phyloP scores from a whole-genome alignment of 768 basidiomycete genomes.

The Leccinum ochraceum region DNA sequence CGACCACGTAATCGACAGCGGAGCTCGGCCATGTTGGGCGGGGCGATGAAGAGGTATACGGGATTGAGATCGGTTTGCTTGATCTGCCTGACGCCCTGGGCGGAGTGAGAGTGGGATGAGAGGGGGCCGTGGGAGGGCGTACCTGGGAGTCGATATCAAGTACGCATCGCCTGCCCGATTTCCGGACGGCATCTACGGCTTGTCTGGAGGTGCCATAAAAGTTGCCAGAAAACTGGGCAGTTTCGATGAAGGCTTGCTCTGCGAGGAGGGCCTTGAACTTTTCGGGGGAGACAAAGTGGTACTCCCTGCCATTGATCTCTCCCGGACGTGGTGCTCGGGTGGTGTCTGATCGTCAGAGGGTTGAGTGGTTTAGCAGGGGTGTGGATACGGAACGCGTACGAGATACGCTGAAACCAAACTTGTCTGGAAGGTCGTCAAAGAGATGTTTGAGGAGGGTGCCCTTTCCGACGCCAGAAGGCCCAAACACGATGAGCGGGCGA shows the following conservation, averaged over 20 bases:
- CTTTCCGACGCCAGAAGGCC: slow-evolving; percentile 94
- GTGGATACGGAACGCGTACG: slow-evolving; percentile 49
- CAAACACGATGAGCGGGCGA: slow-evolving; percentile 79
- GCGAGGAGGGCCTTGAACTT: slow-evolving; percentile 69
- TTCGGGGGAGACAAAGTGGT: slow-evolving; percentile 80
- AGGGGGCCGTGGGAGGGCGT: background rate
- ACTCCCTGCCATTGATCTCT: slow-evolving; percentile 80
- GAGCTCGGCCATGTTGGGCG: slow-evolving; percentile 75
- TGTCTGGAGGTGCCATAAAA: slow-evolving; percentile 89
- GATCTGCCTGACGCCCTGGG: slow-evolving; percentile 88
- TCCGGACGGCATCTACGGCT: slow-evolving; percentile 68
- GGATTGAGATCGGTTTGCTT: slow-evolving; percentile 81
- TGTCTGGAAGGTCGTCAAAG: slow-evolving; percentile 77
- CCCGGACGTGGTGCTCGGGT: slow-evolving; percentile 83
- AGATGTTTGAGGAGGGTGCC: slow-evolving; percentile 84
- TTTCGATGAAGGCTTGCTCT: slow-evolving; percentile 84
- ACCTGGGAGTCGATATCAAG: slow-evolving; percentile 96
- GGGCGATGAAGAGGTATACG: slow-evolving; percentile 89
- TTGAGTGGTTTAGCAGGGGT: background rate
- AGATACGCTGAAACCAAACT: slow-evolving; percentile 92
- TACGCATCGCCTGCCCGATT: slow-evolving; percentile 78
- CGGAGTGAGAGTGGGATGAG: background rate
- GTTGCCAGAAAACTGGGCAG: slow-evolving; percentile 92
- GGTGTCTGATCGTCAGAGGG: slow-evolving; percentile 59
- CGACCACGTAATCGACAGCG: slow-evolving; percentile 70